Evolutionary conservation across 495 filamentous ascomycete genomes (phyloP), one percentile per base, ranked within the genome.

Genomic region (Penicillium salamii): DNA sequence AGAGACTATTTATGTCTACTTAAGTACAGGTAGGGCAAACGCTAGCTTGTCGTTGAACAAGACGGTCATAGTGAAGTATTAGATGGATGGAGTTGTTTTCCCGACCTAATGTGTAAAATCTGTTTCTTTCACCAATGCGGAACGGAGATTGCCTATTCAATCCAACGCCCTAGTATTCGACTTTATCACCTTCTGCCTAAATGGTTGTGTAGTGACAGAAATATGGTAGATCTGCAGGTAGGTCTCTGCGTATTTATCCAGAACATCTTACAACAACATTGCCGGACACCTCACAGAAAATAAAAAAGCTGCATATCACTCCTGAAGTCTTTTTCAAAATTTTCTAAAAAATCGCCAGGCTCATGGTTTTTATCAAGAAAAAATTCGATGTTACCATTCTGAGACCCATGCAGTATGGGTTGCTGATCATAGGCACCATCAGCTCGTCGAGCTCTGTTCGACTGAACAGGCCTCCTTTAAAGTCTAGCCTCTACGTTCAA

Each of bases 91-190:
- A 43, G 17, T 34, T 44, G 20, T 20, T 43, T 37, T 31, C 28
- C 48, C 40, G 32, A 48, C 38, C 43, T 21, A 33, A 31, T 39
- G 33, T 18, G 34, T 24, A 47, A 24, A 29, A 37, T 48, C 23
- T 39, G 3, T 17, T 17, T 32, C 13, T 48, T 40, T 38, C 24
- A 48, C 23, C 17, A 13, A 38, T 47, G 21, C 7, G 17, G 33
- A 47, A 36, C 31, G 31, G 20, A 34, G 11, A 1, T 42, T 49
- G 18, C 21, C 19, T 42, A 28, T 19, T 42, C 14, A 6, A 42
- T 50, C 20, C 46, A 50, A 24, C 3, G 15, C 26, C 1, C 0
- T 20, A 23, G 28, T n/a, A 29, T n/a, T 32, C 4, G 15, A 9
- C 18, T 39, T 7, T 1, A 39, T 39, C 18, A 21, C 11, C 5